Evolutionary conservation across 2,329 filamentous ascomycete species (phyloP), one percentile per base, ranked within the genome.

Genomic region (Microsporum ferrugineum): DNA sequence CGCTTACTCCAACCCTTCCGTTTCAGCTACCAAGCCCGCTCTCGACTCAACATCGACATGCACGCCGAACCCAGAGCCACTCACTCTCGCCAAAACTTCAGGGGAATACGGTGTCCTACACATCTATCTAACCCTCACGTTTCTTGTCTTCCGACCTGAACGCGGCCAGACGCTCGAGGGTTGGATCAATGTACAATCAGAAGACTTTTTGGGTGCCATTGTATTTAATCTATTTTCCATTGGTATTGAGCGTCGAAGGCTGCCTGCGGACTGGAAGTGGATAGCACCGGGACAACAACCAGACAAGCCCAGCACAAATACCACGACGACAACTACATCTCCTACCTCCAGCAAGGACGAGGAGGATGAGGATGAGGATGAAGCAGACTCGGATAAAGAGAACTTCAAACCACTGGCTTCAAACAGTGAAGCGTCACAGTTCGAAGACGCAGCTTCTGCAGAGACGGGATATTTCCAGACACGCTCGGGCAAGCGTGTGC

Each of bases 161-260:
- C 82, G 83, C 53, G 88, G 89, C 39, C 84, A 85, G 6, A 84
- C 82, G 74, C 82, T 97, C 70, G 86, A 91, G 66, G 94, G 90
- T 8, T 86, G 82, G 66, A 82, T 96, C 61, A 94, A 92, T 68
- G 79, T 96, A 34, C 89, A 95, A 71, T 92, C 88, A 56, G 89
- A 94, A 67, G 90, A 89, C 5, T 90, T 96, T 70, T 81, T 99
- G 5, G 91, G 92, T 23, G 82, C 96, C 2, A 84, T 95, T 8
- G 94, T 90, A 72, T 91, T 90, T 76, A 92, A 92, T 72, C 84
- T 90, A 66, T 97, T 97, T 80, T 95, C 94, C 67, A 89, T 92
- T 0, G 89, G 87, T 49, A 88, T 99, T 63, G 88, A 92, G 68
- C 81, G 86, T 27, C 83, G 83, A 63, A 81, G 89, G 39, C 78